Percentiles rank a stretch among this genome's conserved stretches.
Conservation (phyloP, 2,329 filamentous ascomycete species). For the Cadophora sp. region DNA sequence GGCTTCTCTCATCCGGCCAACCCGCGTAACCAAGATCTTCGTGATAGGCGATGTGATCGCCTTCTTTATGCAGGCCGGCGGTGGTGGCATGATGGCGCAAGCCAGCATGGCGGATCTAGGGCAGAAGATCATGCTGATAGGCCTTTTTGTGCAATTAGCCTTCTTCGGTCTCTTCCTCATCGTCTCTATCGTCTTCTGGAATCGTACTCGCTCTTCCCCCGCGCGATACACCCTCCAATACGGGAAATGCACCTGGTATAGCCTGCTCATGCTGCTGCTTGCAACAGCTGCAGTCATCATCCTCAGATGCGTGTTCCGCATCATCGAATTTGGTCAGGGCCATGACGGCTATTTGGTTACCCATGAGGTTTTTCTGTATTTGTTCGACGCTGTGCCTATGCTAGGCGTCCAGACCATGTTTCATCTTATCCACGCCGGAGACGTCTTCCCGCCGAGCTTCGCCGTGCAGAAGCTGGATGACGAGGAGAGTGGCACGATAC, state of each 20-base stretch:
- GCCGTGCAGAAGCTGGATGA: neutral
- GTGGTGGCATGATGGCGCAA: conserved; percentile 34
- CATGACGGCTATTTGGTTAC: conserved; percentile 51
- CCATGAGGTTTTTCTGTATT: conserved; percentile 54
- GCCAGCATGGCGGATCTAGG: conserved; percentile 39
- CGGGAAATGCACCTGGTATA: conserved; percentile 36
- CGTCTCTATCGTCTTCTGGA: too few relatives aligned
- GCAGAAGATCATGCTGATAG: conserved; percentile 52
- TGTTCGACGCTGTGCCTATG: conserved; percentile 56
- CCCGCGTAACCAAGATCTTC: conserved; percentile 61
- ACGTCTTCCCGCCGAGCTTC: conserved; percentile 21
- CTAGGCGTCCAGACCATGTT: conserved; percentile 48
- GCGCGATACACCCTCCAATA: conserved; percentile 27
- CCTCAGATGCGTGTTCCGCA: conserved; percentile 54
- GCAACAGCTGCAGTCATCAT: conserved; percentile 53
- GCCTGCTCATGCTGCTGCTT: conserved; percentile 52
- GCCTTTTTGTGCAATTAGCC: conserved; percentile 57
- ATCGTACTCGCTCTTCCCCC: conserved; percentile 27
- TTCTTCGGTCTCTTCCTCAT: conserved; percentile 49
- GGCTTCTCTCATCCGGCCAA: conserved; percentile 48
- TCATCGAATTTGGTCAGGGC: conserved; percentile 56
- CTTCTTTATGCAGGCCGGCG: conserved; percentile 56
- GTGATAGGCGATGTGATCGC: conserved; percentile 60
- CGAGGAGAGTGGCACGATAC: too few relatives aligned
- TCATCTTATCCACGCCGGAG: conserved; percentile 47